Percentiles rank a stretch among this genome's conserved stretches.
These are phyloP conservation scores for Geotrichum bryndzae DNA, from an alignment of 1,139 yeast genomes.

Conservation along the genomic window DNA sequence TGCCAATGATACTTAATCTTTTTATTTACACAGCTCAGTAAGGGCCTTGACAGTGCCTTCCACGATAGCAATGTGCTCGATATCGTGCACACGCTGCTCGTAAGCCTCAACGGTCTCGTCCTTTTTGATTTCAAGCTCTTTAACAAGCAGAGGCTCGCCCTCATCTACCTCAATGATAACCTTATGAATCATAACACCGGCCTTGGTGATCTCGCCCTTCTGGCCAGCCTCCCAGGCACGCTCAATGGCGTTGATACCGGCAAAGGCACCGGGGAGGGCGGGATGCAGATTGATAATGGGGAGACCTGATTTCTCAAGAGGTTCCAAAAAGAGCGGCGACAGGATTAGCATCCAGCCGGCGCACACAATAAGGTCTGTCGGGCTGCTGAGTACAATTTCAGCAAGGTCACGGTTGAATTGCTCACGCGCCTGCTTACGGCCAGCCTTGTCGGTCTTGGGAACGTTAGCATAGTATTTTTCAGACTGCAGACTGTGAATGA, in stretches of 20 bases:
- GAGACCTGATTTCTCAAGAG: slow-evolving; percentile 53
- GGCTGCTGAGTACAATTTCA: slow-evolving; percentile 45
- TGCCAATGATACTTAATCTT: not conserved
- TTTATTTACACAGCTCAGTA: slow-evolving; percentile 32
- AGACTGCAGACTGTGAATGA: slow-evolving; percentile 58
- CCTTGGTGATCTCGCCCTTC: slow-evolving; percentile 61
- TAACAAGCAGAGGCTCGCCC: slow-evolving; percentile 82
- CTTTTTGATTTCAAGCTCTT: slow-evolving; percentile 61
- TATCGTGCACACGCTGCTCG: slow-evolving; percentile 73
- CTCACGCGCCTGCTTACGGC: slow-evolving; percentile 56
- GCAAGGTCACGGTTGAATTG: slow-evolving; percentile 76
- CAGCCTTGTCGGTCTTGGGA: slow-evolving; percentile 55
- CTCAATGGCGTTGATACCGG: slow-evolving; percentile 94
- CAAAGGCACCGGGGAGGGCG: slow-evolving; percentile 94
- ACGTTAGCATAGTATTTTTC: slow-evolving; percentile 62
- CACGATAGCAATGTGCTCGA: slow-evolving; percentile 87
- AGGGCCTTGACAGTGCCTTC: slow-evolving; percentile 73
- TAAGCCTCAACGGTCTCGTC: slow-evolving; percentile 74
- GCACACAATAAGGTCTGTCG: slow-evolving; percentile 70
- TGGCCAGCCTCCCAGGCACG: slow-evolving; percentile 95
- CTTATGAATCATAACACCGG: slow-evolving; percentile 96
- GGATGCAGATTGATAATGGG: slow-evolving; percentile 92
- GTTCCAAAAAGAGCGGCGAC: slow-evolving; percentile 66
- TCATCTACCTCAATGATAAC: slow-evolving; percentile 92
- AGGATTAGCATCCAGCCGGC: slow-evolving; percentile 98